Conservation (phyloP, 2,329 filamentous ascomycete genomes). For the Colletotrichum eleusines region DNA sequence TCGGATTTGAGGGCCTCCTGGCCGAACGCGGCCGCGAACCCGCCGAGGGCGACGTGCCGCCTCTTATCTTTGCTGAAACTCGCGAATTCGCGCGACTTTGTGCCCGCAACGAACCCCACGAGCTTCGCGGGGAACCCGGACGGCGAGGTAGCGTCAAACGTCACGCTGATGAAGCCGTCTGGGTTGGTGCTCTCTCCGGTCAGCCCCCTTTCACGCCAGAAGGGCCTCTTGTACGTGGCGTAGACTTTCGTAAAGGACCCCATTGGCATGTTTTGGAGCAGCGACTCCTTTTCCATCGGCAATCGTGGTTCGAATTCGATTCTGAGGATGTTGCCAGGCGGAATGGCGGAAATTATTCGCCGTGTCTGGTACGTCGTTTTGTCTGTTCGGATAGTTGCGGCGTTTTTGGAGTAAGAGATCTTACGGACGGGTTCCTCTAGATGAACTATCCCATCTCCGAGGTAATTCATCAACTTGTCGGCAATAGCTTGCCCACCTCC, state of each 20-base stretch:
- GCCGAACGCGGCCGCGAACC: conserved; percentile 39
- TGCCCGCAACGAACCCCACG: conserved; percentile 36
- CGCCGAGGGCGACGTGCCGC: conserved; percentile 37
- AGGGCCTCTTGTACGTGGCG: conserved; percentile 38
- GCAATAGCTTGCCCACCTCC: conserved; percentile 40
- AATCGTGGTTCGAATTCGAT: conserved; percentile 39
- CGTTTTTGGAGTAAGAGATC: conserved; percentile 27
- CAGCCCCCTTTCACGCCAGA: conserved; percentile 40
- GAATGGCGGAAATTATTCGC: conserved; percentile 37
- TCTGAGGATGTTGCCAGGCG: conserved; percentile 35
- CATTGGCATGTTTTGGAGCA: conserved; percentile 41
- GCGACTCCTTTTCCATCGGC: conserved; percentile 27
- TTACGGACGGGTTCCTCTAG: conserved; percentile 33
- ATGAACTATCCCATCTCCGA: conserved; percentile 33
- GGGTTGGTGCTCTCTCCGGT: conserved; percentile 37
- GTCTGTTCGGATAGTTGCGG: conserved; percentile 18
- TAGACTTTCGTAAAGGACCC: conserved; percentile 36
- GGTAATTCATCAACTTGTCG: conserved; percentile 23
- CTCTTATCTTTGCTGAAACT: conserved; percentile 34
- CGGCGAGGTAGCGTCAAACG: conserved; percentile 30
- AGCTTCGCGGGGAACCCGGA: conserved; percentile 29
- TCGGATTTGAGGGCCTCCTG: conserved; percentile 41
- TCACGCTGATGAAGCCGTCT: conserved; percentile 27
- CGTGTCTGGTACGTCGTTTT: conserved; percentile 15
- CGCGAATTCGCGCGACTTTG: conserved; percentile 36